These are phyloP conservation scores for Plasmodium billcollinsi DNA, from an alignment of 169 alveolate species.

Conservation along the genomic window DNA sequence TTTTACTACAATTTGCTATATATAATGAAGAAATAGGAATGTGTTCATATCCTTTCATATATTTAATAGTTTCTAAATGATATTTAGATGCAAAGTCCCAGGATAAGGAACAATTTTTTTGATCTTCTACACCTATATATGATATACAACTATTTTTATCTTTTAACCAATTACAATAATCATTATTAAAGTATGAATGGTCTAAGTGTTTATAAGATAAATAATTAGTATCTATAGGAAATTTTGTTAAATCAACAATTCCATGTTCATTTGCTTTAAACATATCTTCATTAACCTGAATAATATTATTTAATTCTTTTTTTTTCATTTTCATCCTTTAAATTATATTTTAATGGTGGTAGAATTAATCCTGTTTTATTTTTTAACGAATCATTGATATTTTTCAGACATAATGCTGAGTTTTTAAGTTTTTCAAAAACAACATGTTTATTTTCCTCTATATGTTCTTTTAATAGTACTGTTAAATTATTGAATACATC, in stretches of 20 bases:
- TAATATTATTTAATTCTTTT: too few relatives aligned
- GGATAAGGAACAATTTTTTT: constrained; percentile 60
- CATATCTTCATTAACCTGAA: too few relatives aligned
- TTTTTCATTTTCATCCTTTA: not conserved
- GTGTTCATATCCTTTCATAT: constrained; percentile 17
- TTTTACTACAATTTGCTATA: not conserved
- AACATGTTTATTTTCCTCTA: not conserved
- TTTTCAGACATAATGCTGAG: constrained; percentile 26
- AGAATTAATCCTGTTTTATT: constrained; percentile 39
- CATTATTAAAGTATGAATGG: constrained; percentile 40
- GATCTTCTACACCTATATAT: constrained; percentile 38
- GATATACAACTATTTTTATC: constrained; percentile 44
- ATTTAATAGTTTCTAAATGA: constrained; percentile 69
- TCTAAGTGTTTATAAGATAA: too few relatives aligned
- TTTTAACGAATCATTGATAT: constrained; percentile 17
- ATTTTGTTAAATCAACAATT: too few relatives aligned
- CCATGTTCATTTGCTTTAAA: too few relatives aligned
- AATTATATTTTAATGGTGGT: not conserved
- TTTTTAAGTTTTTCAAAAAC: constrained; percentile 6
- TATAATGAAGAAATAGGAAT: not conserved
- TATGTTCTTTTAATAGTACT: not conserved
- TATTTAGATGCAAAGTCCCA: constrained; percentile 76
- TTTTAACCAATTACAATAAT: constrained; percentile 39
- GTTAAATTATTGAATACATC: constrained; percentile 36
- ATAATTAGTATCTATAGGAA: too few relatives aligned